Evolutionary conservation across 1,284 basidiomycete species (phyloP), one percentile per base, ranked within the genome.

Genomic region (Cryptococcus hybrid): DNA sequence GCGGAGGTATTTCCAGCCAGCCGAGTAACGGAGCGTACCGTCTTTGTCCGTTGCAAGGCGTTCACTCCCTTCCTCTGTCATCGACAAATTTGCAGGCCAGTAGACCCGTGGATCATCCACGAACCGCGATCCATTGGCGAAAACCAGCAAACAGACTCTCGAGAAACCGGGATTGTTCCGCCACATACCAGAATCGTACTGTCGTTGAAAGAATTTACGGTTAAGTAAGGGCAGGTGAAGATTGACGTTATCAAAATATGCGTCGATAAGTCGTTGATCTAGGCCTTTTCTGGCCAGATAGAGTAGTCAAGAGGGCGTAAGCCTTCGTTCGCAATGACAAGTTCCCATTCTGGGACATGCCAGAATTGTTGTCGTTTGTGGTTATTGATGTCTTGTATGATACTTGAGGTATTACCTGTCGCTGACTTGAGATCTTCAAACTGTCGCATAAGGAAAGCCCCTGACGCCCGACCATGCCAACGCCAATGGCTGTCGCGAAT

Each of bases 1-100:
- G 37, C 84, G 79, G 62, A 89, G 86, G 77, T 83, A 91, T 62
- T 84, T 85, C 88, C 88, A 90, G 3, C 89, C 89, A 1, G 82
- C 80, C 0, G 86, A 86, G 60, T 84, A 83, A 40, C 58, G 62
- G 54, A 62, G 59, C 34, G 66, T 74, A 8, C 70, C 73, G 51
- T 73, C 73, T 38, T 48, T 74, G 44, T 74, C 80, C 18, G 40
- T 60, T 47, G 52, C 63, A 11, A 76, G 60, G 34, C 70, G 59
- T 55, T 68, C 62, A 56, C 67, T 68, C 34, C 71, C 74, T 47
- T 76, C 79, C 34, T 72, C 69, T 1, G 66, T 62, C n/a, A 68
- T 69, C 11, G 72, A 68, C 35, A 64, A 69, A 46, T 75, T 69
- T 6, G 68, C 62, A 1, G 76, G 75, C 72, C 57, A 84, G 70